These are phyloP conservation scores for Calonectria henricotiae DNA, from an alignment of 2,329 filamentous ascomycete genomes.

Conservation along the genomic window DNA sequence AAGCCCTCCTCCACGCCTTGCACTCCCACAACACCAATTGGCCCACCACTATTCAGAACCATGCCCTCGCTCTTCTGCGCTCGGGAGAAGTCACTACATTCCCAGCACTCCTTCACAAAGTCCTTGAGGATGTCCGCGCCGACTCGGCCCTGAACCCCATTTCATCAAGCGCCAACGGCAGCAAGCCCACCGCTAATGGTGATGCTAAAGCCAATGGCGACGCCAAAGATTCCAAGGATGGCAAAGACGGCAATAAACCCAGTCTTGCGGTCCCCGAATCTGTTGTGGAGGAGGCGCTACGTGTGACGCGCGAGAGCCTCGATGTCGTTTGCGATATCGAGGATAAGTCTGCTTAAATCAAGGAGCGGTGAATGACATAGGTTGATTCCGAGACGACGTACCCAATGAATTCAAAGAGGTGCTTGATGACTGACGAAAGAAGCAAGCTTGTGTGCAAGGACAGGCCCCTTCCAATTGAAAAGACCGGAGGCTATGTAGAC, in stretches of 20 bases:
- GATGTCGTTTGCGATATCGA: slow-evolving; percentile 66
- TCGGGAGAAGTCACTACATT: slow-evolving; percentile 74
- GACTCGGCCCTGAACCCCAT: slow-evolving; percentile 58
- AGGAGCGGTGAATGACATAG: neutral
- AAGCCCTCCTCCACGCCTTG: slow-evolving; percentile 75
- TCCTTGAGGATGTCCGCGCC: slow-evolving; percentile 75
- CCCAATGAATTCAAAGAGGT: neutral
- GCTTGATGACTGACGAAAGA: slow-evolving; percentile 15
- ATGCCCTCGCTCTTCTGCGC: slow-evolving; percentile 75
- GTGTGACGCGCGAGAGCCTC: slow-evolving; percentile 72
- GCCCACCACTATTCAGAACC: slow-evolving; percentile 73
- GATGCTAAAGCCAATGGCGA: slow-evolving; percentile 52
- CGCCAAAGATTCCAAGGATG: slow-evolving; percentile 42
- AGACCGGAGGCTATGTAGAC: neutral
- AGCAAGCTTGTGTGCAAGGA: slow-evolving; percentile 13
- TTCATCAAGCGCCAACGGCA: slow-evolving; percentile 54
- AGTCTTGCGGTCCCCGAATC: slow-evolving; percentile 72
- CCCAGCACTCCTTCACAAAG: slow-evolving; percentile 73
- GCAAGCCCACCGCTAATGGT: slow-evolving; percentile 57
- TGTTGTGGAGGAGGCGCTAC: slow-evolving; percentile 76
- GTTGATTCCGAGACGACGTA: slow-evolving; percentile 14
- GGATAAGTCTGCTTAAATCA: slow-evolving; percentile 45
- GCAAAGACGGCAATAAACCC: slow-evolving; percentile 37
- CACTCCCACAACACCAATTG: slow-evolving; percentile 75
- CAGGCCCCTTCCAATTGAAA: neutral